Conservation (phyloP, 345 rosid genomes). For the Anastatica hierochuntica region DNA sequence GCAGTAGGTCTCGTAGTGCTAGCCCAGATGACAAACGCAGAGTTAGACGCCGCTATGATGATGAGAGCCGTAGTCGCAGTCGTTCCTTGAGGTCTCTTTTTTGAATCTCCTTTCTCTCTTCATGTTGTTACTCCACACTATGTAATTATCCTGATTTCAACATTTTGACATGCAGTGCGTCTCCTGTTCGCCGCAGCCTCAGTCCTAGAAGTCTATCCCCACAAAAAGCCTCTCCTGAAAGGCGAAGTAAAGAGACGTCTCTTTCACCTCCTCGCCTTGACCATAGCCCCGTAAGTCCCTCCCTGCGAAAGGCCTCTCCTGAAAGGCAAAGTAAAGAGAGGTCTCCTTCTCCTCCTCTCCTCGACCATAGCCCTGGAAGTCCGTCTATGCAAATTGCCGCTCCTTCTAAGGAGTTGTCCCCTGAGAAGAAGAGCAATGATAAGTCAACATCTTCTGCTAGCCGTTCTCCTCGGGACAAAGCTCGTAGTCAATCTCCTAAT, state of each 20-base stretch:
- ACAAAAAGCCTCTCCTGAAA: conserved; percentile 27
- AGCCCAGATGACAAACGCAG: conserved; percentile 45
- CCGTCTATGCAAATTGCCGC: no score
- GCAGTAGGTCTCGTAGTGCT: conserved; percentile 47
- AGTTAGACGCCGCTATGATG: conserved; percentile 44
- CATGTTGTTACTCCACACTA: no score
- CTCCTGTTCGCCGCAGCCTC: conserved; percentile 33
- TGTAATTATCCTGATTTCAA: not conserved
- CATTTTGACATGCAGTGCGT: conserved; percentile 28
- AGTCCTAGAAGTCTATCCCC: conserved; percentile 34
- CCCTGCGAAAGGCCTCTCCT: no score
- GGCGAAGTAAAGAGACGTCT: no score
- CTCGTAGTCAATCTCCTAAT: conserved; percentile 40
- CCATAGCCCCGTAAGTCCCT: no score
- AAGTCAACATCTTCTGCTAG: conserved; percentile 39
- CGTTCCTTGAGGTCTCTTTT: conserved; percentile 40
- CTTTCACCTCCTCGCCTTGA: no score
- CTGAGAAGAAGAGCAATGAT: conserved; percentile 31
- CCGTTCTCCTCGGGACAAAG: conserved; percentile 33
- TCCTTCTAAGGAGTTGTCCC: conserved; percentile 29
- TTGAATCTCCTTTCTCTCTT: not conserved
- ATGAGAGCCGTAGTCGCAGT: conserved; percentile 38
- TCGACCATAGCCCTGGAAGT: no score
- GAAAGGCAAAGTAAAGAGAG: no score
- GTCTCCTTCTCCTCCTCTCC: no score